A percentile compares a stretch with the other conserved stretches of the same genome.
Conservation (phyloP, 108 stramenopile genomes). For the Cyclotella sp. region DNA sequence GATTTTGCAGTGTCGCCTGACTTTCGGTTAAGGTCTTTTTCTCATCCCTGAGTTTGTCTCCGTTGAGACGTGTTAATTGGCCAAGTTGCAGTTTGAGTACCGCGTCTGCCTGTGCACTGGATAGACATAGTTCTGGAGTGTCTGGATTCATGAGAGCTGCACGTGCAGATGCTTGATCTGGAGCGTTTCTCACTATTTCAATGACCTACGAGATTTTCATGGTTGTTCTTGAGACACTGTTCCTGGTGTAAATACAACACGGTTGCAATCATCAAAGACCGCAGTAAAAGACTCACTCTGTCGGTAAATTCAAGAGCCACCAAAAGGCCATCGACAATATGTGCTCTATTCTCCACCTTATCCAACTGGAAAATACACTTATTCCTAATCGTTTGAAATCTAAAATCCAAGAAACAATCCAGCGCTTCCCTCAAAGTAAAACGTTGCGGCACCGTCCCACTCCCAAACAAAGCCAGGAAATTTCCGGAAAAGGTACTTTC, state of each 20-base stretch:
- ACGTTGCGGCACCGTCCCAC: constrained; percentile 83
- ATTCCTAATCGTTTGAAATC: constrained; percentile 91
- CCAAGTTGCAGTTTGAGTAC: constrained; percentile 90
- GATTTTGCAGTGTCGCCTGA: constrained; percentile 52
- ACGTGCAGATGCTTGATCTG: constrained; percentile 75
- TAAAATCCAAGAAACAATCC: constrained; percentile 92
- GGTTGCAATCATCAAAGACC: too few relatives aligned
- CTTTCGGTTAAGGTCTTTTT: constrained; percentile 58
- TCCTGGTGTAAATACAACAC: too few relatives aligned
- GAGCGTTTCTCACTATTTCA: constrained; percentile 73
- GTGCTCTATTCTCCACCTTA: constrained; percentile 85
- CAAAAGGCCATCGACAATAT: constrained; percentile 93
- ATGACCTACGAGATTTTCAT: constrained; percentile 61
- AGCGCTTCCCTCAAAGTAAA: constrained; percentile 89
- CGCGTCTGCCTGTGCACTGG: constrained; percentile 89
- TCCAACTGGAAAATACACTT: constrained; percentile 75
- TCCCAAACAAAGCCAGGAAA: constrained; percentile 85
- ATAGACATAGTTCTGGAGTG: constrained; percentile 52
- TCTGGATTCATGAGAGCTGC: constrained; percentile 66
- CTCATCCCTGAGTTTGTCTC: constrained; percentile 85
- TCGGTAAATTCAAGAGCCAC: constrained; percentile 83
- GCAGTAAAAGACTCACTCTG: constrained; percentile 24
- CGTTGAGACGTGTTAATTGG: constrained; percentile 91
- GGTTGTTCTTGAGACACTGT: background rate
- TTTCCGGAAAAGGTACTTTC: constrained; percentile 95